phyloP scores from a whole-genome alignment of 1,284 basidiomycete genomes.

The Boletellus deceptivus region DNA sequence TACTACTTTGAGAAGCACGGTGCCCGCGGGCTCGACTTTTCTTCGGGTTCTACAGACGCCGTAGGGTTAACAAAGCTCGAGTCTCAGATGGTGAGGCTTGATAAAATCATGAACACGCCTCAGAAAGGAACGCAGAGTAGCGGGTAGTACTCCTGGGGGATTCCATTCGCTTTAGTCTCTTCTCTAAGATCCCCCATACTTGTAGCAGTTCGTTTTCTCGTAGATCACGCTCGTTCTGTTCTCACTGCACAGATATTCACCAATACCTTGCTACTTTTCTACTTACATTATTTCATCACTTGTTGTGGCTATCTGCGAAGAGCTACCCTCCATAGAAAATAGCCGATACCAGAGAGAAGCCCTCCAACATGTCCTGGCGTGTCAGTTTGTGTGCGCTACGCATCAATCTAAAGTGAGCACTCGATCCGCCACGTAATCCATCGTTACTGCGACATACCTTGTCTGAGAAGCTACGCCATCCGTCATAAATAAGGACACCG shows the following conservation, averaged over 20 bases:
- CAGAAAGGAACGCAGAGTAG: slow-evolving; percentile 24
- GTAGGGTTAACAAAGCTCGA: slow-evolving; percentile 63
- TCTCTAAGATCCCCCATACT: background rate
- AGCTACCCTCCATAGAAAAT: slow-evolving; percentile 44
- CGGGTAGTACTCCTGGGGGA: slow-evolving; percentile 1
- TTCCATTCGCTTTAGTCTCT: background rate
- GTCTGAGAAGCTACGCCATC: slow-evolving; percentile 46
- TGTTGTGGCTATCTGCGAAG: slow-evolving; percentile 24
- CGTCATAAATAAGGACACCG: slow-evolving; percentile 75
- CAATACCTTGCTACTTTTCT: slow-evolving; percentile 12
- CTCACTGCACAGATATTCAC: slow-evolving; percentile 6
- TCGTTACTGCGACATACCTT: slow-evolving; percentile 36
- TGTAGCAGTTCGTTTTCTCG: background rate
- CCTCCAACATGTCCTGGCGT: slow-evolving; percentile 82
- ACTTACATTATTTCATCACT: slow-evolving; percentile 12
- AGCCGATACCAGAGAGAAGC: slow-evolving; percentile 65
- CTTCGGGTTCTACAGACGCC: slow-evolving; percentile 28
- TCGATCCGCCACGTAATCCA: background rate
- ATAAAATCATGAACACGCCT: slow-evolving; percentile 72
- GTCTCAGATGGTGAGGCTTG: slow-evolving; percentile 72
- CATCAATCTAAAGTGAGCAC: slow-evolving; percentile 10
- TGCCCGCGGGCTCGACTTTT: slow-evolving; percentile 47
- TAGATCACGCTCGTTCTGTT: slow-evolving; percentile 17
- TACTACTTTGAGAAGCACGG: slow-evolving; percentile 84
- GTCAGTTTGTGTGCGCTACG: slow-evolving; percentile 52